Percentiles rank a stretch among this genome's conserved stretches.
Evolutionary conservation across 495 filamentous ascomycete genomes (phyloP).

Genomic region (Bacidia rubella): DNA sequence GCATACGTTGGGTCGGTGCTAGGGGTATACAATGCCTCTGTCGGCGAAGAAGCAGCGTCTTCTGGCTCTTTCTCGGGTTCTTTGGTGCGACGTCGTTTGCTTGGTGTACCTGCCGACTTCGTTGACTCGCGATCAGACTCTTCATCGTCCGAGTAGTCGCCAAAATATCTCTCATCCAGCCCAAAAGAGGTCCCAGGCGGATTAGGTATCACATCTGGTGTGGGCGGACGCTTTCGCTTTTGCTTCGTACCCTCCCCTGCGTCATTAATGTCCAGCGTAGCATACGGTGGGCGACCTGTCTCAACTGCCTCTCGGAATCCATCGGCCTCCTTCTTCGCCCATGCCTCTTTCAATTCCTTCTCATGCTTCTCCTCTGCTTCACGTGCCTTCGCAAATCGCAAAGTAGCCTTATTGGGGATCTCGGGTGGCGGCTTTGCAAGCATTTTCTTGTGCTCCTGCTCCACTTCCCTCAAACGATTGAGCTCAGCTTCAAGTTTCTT

Average conservation of each 20-base stretch:
- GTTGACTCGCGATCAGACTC: not conserved
- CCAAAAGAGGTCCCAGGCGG: slow-evolving; percentile 31
- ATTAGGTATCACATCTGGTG: slow-evolving; percentile 32
- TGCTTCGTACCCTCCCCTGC: slow-evolving; percentile 5
- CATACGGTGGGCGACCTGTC: not conserved
- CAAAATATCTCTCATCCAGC: slow-evolving; percentile 29
- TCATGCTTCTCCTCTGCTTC: not conserved
- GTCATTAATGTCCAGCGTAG: not conserved
- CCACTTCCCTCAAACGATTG: not conserved
- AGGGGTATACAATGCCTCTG: too few relatives aligned
- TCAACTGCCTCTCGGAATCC: not conserved
- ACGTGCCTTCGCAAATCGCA: not conserved
- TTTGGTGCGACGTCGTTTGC: not conserved
- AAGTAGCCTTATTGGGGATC: too few relatives aligned
- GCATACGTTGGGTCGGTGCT: too few relatives aligned
- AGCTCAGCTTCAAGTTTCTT: not conserved
- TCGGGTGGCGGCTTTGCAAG: too few relatives aligned
- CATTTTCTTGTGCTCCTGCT: not conserved
- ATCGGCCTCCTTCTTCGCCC: not conserved
- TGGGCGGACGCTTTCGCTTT: slow-evolving; percentile 29
- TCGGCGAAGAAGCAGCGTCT: too few relatives aligned
- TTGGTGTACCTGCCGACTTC: not conserved
- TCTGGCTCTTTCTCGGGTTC: not conserved
- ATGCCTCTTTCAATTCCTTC: not conserved
- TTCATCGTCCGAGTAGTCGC: not conserved